These are phyloP conservation scores for Coemansia erecta DNA, from an alignment of 192 early-diverging fungal genomes.

Conservation along the genomic window DNA sequence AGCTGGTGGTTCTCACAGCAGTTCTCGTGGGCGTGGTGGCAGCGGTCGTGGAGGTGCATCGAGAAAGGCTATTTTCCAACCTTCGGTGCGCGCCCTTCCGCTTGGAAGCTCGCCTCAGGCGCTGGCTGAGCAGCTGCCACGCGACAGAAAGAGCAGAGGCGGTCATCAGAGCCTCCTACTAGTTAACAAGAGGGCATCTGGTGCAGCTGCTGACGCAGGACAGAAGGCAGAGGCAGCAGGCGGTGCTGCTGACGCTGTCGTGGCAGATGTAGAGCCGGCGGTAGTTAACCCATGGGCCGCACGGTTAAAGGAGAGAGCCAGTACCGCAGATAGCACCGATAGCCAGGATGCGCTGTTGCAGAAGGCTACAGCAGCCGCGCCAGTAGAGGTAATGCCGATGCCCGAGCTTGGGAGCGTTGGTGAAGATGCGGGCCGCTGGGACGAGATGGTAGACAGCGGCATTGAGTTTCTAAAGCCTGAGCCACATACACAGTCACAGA, in stretches of 20 bases:
- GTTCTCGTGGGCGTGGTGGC: conserved; percentile 13
- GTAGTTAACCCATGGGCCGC: conserved; percentile 25
- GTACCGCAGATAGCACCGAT: conserved; percentile 7
- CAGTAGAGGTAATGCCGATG: background rate
- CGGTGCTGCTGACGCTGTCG: background rate
- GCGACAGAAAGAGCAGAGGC: background rate
- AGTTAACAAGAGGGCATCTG: background rate
- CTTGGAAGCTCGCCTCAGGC: conserved; percentile 10
- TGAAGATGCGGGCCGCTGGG: conserved; percentile 6
- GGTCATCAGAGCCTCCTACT: conserved; percentile 7
- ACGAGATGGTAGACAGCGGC: conserved; percentile 23
- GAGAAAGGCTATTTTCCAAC: conserved; percentile 36
- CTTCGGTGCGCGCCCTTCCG: conserved; percentile 35
- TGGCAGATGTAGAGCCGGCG: background rate
- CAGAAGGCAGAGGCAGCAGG: background rate
- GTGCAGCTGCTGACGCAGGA: conserved; percentile 2
- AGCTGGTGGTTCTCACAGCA: conserved; percentile 3
- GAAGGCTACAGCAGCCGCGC: too few species aligned
- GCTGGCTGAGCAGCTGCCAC: background rate
- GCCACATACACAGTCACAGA: too few species aligned
- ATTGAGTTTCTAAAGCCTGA: conserved; percentile 11
- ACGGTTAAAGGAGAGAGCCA: conserved; percentile 8
- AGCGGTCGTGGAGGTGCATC: background rate
- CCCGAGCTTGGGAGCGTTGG: background rate
- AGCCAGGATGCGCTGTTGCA: background rate